Base-by-base conservation (phyloP, 805 yeast genomes). In the Middelhovenomyces tepae region DNA sequence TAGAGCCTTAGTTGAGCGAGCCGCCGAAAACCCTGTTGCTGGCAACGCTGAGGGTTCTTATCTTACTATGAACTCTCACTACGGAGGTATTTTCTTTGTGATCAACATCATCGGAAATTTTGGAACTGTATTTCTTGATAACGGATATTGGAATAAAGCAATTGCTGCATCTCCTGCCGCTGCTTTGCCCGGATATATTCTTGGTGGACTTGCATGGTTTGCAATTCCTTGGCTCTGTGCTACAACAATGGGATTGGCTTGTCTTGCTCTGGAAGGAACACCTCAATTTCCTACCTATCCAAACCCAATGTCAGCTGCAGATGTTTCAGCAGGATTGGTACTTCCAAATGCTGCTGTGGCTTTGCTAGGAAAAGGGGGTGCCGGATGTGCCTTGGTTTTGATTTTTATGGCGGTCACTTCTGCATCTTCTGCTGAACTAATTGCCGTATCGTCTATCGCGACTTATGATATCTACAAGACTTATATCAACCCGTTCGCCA, bases 361-460 rank as follows among this genome's bases (percentile, higher is more conserved):
- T 0, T 60, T 86, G 26, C 65, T 86, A 59, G 95, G 95, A 33
- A 78, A 67, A 42, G 83, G 89, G 47, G 96, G 95, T 41, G 94
- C 93, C 4, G 87, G 74, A 30, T 87, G 87, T 22, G 70, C 86
- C 7, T 66, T 86, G 42, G 55, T 86, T 21, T 60, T 86, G 65
- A 72, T 85, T 7, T 86, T 86, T 57, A 81, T 84, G 87, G 94
- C 95, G 16, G 89, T 81, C 27, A 86, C 95, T 0, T 80, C 93
- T 30, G 94, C 95, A 16, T 74, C 83, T 71, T 81, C 94, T 20
- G 89, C 95, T 23, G 95, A 86, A 57, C 71, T 86, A 49, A 82
- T 86, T 51, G 80, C 95, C 2, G 87, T 83, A 13, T 80, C 94
- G 3, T 78, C 94, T 2, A 73, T 86, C 39, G 71, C 75, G 64